A percentile compares a stretch with the other conserved stretches of the same genome.
Evolutionary conservation across 345 rosid species (phyloP).

Genomic region (Eucalyptus virginea): DNA sequence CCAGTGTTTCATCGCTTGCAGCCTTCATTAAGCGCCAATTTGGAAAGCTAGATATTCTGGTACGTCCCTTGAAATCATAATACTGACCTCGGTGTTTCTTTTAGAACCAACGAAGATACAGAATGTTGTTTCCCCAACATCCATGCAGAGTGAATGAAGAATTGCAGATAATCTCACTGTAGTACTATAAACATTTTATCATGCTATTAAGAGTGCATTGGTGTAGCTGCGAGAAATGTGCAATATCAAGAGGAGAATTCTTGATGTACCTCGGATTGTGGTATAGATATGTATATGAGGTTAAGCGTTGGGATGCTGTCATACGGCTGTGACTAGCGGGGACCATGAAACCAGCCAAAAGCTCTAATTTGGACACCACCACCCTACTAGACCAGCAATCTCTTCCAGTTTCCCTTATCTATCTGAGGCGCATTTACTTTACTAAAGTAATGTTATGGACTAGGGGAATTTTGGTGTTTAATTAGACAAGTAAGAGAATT

Average conservation of each 20-base stretch:
- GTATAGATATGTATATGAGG: neutral
- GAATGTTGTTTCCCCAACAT: neutral
- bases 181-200: no score
- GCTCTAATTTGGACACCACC: neutral
- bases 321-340: neutral
- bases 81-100: neutral
- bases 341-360: neutral
- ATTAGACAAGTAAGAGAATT: neutral
- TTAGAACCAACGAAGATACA: neutral
- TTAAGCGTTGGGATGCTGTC: neutral
- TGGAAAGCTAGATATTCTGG: conserved; percentile 35
- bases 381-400: neutral
- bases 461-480: neutral
- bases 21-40: conserved; percentile 9
- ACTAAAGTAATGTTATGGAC: neutral
- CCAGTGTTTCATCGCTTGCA: conserved; percentile 5
- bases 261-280: neutral
- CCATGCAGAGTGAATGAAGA: neutral
- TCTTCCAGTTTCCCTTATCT: neutral
- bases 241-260: neutral
- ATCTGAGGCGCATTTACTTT: neutral
- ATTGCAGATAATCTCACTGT: no score
- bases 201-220: no score
- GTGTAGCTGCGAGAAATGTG: neutral
- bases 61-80: neutral